Base-by-base conservation (phyloP, 2,329 filamentous ascomycete species). In the Fusarium mexicanum region DNA sequence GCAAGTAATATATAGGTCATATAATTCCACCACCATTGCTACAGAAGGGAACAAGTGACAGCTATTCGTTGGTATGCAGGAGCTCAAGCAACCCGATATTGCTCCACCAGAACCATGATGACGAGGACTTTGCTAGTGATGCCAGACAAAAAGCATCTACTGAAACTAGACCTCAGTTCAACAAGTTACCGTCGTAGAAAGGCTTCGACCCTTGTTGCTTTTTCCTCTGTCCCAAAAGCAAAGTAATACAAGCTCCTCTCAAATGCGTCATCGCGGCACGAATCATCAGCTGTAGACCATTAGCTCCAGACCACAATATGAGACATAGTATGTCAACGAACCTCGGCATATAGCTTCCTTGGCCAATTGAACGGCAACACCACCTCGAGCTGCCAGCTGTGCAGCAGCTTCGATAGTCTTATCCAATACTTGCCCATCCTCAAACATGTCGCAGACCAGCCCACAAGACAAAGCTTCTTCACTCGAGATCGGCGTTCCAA, bases 221-320 rank as follows among this genome's bases (percentile, higher is more conserved):
- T 73, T 60, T 67, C 44, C 33, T 71, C 62, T n/a, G 75, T 80
- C 6, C 78, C 78, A 74, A 84, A 83, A 40, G 82, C 80, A 55
- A 78, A 76, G 62, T 82, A 82, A 67, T 84, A 83, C 37, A 83
- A 70, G 58, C 77, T 76, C 57, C 81, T 76, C 71, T 83, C 81
- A 47, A 82, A 79, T 41, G 79, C 74, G 61, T 83, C 80, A 61
- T 81, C 79, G 31, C 76, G 72, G 40, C 76, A 76, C 38, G 77
- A 61, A 47, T 71, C 73, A 64, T 81, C 78, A 47, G 74, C 79
- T 60, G 33, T 8, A 48, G 33, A 33, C 48, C 37, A 48, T 67
- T 29, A 61, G 57, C 33, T 64, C 35, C n/a, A n/a, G 33, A 31
- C 35, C 26, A 13, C 29, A 22, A 37, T 44, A 67, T 47, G 50